Base-by-base conservation (phyloP, 2,329 filamentous ascomycete genomes). In the Daldinia sp. region DNA sequence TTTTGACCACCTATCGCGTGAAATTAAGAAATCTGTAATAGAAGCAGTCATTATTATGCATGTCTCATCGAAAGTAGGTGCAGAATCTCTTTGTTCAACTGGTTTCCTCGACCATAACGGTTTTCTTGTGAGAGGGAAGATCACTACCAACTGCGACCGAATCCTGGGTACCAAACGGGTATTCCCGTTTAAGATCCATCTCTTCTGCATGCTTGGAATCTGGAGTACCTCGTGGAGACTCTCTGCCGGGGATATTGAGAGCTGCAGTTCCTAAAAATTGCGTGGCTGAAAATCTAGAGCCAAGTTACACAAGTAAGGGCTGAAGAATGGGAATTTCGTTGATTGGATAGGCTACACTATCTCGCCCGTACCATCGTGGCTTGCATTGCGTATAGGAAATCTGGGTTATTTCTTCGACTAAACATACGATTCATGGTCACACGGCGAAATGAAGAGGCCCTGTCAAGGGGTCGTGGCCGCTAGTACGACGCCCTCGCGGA, bases 251-350 rank as follows among this genome's bases (percentile, higher is more conserved):
- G 37, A 53, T 65, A 23, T 37, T 53, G 30, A n/a, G 13, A 68
- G 59, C 58, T 68, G 59, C 55, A 58, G 53, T 13, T n/a, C 62
- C 56, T 41, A 41, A 35, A 39, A 33, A 28, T 44, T 35, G 44
- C 56, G 63, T 66, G 68, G 68, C 68, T 61, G 60, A 35, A 35
- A 48, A 35, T 68, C 68, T 66, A 65, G 65, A 65, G 15, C 37
- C 26, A 35, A n/a, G 65, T 63, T 65, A 70, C 59, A 70, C 62
- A 18, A 15, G 20, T 4, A 37, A 55, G 37, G 53, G 69, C 66
- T 71, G 69, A 71, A 64, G 33, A 54, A 48, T 20, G 18, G 12
- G 10, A 57, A 57, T 39, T n/a, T 26, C 15, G 13, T n/a, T 63
- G 48, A 48, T 66, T 68, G 59, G 61, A 44, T 41, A 59, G 58